Percentiles rank a stretch among this genome's conserved stretches.
Evolutionary conservation across 2,329 filamentous ascomycete species (phyloP).

Genomic region (Calonectria pseudoturangicola): DNA sequence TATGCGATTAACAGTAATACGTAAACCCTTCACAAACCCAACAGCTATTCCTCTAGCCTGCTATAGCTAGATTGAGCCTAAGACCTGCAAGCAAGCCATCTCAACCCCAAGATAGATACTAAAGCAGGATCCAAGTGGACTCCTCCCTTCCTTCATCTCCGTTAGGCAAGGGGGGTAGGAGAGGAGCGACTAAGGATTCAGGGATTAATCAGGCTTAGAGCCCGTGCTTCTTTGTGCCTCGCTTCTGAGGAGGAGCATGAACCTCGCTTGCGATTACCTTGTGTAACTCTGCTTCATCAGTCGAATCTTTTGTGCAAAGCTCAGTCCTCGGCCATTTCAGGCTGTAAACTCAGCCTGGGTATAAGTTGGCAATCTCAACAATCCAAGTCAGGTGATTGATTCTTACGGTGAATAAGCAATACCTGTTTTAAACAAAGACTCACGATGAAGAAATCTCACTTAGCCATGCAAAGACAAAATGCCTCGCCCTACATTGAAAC

Average conservation of each 20-base stretch:
- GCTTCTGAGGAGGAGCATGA: background rate
- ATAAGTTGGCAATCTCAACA: background rate
- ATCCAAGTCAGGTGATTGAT: background rate
- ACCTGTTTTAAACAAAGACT: background rate
- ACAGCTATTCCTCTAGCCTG: background rate
- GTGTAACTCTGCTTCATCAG: background rate
- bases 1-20: background rate
- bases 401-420: conserved; percentile 2
- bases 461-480: background rate
- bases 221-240: background rate
- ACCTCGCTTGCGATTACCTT: background rate
- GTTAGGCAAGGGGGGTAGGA: conserved; percentile 5
- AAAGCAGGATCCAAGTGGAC: conserved; percentile 28
- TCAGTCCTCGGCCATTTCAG: background rate
- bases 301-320: background rate
- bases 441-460: conserved; percentile 7
- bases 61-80: conserved; percentile 12
- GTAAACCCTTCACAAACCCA: background rate
- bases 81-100: background rate
- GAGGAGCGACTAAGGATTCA: background rate
- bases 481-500: background rate
- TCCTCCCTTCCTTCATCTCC: conserved; percentile 37
- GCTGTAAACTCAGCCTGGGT: too few species aligned
- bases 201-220: conserved; percentile 14
- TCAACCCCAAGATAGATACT: conserved; percentile 6